A percentile compares a stretch with the other conserved stretches of the same genome.
phyloP scores from a whole-genome alignment of 2,329 filamentous ascomycete genomes.

The Xylariaceae sp. region DNA sequence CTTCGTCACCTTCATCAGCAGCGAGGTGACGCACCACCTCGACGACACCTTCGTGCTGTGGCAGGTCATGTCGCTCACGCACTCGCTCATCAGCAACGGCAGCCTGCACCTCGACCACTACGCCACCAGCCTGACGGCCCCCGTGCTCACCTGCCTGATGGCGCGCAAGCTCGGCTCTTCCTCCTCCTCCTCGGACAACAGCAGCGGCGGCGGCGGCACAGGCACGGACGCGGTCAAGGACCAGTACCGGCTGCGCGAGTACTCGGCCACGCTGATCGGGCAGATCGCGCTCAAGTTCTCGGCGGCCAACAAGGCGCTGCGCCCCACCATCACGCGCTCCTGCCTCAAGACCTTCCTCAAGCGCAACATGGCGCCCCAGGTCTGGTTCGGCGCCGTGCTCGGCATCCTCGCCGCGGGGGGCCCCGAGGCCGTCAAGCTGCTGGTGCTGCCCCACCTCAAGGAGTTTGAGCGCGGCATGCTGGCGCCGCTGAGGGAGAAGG shows the following conservation, averaged over 20 bases:
- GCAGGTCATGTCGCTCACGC: slow-evolving; percentile 86
- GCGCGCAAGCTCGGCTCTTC: slow-evolving; percentile 66
- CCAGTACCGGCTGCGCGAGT: slow-evolving; percentile 75
- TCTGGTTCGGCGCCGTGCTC: slow-evolving; percentile 82
- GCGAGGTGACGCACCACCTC: slow-evolving; percentile 89
- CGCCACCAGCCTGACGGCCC: slow-evolving; percentile 63
- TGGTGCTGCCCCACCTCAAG: slow-evolving; percentile 49
- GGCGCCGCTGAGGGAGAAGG: slow-evolving; percentile 44
- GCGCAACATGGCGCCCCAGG: slow-evolving; percentile 69
- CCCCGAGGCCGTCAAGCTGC: slow-evolving; percentile 47
- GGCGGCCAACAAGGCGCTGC: slow-evolving; percentile 70
- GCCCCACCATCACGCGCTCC: slow-evolving; percentile 82
- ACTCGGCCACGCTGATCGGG: slow-evolving; percentile 74
- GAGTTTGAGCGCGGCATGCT: slow-evolving; percentile 47
- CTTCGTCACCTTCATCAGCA: slow-evolving; percentile 90
- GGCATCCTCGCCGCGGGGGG: slow-evolving; percentile 74
- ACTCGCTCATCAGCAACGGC: slow-evolving; percentile 76
- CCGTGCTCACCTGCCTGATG: slow-evolving; percentile 85
- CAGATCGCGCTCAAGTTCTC: slow-evolving; percentile 76
- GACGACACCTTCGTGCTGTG: slow-evolving; percentile 83
- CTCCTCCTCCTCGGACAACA: too few species aligned
- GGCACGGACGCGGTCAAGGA: slow-evolving; percentile 46
- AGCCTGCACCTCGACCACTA: slow-evolving; percentile 64
- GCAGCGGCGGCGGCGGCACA: too few species aligned
- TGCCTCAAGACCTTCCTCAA: slow-evolving; percentile 91